These are phyloP conservation scores for Salix arbutifolia DNA, from an alignment of 345 rosid genomes.

Conservation along the genomic window DNA sequence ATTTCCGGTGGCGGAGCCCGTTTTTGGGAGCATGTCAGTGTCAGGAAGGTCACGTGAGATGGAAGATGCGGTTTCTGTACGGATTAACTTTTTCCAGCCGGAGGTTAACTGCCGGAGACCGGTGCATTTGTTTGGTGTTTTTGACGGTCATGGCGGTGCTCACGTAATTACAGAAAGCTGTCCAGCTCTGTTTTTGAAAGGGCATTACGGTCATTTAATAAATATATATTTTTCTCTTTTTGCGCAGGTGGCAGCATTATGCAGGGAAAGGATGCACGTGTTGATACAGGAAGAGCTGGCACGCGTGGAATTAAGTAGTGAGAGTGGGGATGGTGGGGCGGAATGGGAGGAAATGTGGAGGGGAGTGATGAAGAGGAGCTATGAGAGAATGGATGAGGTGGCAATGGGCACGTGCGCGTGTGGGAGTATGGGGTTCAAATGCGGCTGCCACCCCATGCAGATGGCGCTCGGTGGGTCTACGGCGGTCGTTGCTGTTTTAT, in stretches of 20 bases:
- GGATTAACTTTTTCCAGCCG: slow-evolving; percentile 43
- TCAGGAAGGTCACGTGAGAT: slow-evolving; percentile 55
- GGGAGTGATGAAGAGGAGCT: slow-evolving; percentile 39
- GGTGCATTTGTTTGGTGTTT: slow-evolving; percentile 74
- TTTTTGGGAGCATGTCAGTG: slow-evolving; percentile 50
- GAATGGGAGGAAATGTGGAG: slow-evolving; percentile 29
- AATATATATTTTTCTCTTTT: background rate
- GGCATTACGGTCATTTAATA: slow-evolving; percentile 14
- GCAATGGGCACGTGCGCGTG: slow-evolving; percentile 40
- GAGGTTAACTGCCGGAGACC: slow-evolving; percentile 40
- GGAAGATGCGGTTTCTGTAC: slow-evolving; percentile 54
- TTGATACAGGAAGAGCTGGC: slow-evolving; percentile 40
- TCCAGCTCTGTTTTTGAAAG: background rate
- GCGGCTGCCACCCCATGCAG: slow-evolving; percentile 40
- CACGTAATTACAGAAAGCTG: slow-evolving; percentile 23
- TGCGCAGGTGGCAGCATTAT: slow-evolving; percentile 47
- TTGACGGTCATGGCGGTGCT: slow-evolving; percentile 83
- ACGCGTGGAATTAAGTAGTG: slow-evolving; percentile 22
- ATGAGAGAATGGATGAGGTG: slow-evolving; percentile 41
- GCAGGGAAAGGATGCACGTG: slow-evolving; percentile 48
- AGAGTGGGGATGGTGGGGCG: background rate
- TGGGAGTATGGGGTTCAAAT: slow-evolving; percentile 26
- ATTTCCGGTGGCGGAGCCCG: slow-evolving; percentile 24
- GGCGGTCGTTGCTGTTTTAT: slow-evolving; percentile 44
- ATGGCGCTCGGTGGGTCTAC: slow-evolving; percentile 48